A percentile compares a stretch with the other conserved stretches of the same genome.
These are phyloP conservation scores for Acidiella bohemica DNA, from an alignment of 495 filamentous ascomycete species.

Conservation along the genomic window DNA sequence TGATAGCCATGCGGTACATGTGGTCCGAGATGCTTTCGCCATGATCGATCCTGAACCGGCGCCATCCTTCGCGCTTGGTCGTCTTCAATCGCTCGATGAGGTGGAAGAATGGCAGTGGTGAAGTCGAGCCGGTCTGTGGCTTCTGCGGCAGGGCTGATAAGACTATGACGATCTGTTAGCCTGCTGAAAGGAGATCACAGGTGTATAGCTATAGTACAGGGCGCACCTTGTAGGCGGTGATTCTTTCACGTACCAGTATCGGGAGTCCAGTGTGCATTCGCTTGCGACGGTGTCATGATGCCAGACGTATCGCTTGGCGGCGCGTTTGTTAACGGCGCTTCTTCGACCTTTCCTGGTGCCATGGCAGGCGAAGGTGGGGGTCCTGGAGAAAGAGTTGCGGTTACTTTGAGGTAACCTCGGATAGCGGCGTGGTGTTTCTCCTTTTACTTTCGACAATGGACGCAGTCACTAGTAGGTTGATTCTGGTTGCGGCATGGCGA, in stretches of 20 bases:
- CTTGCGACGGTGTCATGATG: conserved; percentile 12
- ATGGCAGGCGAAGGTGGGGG: no score
- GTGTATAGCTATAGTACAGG: conserved; percentile 1
- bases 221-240: conserved; percentile 1
- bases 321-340: conserved; percentile 23
- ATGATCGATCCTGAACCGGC: conserved; percentile 61
- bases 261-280: conserved; percentile 22
- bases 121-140: conserved; percentile 46
- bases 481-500: no score
- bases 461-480: no score
- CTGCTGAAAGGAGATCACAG: no score
- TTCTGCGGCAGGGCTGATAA: conserved; percentile 38
- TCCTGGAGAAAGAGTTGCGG: no score
- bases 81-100: conserved; percentile 87
- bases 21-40: conserved; percentile 88
- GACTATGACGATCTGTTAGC: no score
- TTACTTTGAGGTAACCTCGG: no score
- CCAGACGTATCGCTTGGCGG: conserved; percentile 19
- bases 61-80: conserved; percentile 90
- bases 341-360: conserved; percentile 12
- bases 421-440: no score
- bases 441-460: no score
- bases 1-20: conserved; percentile 99
- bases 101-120: conserved; percentile 86
- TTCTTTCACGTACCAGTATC: conserved; percentile 24